Base-by-base conservation (phyloP, 1,284 basidiomycete genomes). In the Peniophora sp. region DNA sequence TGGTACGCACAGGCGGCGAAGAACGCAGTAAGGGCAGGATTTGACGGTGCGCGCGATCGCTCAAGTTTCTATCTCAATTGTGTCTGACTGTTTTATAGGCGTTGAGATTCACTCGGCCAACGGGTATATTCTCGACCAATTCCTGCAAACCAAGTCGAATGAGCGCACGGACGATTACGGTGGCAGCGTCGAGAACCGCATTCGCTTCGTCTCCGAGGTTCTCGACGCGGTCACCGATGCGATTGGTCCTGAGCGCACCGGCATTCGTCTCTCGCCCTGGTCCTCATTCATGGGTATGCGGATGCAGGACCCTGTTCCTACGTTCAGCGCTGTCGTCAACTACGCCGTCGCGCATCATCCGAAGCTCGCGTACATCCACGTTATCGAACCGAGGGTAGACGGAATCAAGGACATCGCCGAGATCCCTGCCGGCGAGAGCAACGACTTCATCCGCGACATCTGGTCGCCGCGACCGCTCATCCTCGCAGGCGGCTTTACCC, bases 291-390 rank as follows among this genome's bases (percentile, higher is more conserved):
- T 32, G 35, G 20, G 16, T 25, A 24, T 34, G 66, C 68, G 59
- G 22, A 68, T 70, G 61, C 54, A 61, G 59, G 67, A 69, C 59
- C 51, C 58, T 20, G 61, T 71, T 51, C 67, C 71, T 10, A 69
- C 70, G 38, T 76, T 72, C 58, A 53, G 59, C 9, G 60, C 72
- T 55, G 57, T 75, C 46, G 61, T 70, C 17, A 50, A 58, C 0
- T 45, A 59, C 3, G 49, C 74, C 5, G 61, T 61, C 32, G 45
- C 55, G 3, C 52, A 53, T 1, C 69, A 74, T 58, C 75, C 79
- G n/a, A 58, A 70, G 6, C 63, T 84, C 9, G 79, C 78, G 1
- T 85, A 82, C 59, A 52, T 84, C n/a, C 83, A 87, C 59, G 63
- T 75, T 35, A 63, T 79, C 23, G 81, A 84, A 57, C 67, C 75